These are phyloP conservation scores for Xylaria bambusicola DNA, from an alignment of 495 filamentous ascomycete species.

Conservation along the genomic window DNA sequence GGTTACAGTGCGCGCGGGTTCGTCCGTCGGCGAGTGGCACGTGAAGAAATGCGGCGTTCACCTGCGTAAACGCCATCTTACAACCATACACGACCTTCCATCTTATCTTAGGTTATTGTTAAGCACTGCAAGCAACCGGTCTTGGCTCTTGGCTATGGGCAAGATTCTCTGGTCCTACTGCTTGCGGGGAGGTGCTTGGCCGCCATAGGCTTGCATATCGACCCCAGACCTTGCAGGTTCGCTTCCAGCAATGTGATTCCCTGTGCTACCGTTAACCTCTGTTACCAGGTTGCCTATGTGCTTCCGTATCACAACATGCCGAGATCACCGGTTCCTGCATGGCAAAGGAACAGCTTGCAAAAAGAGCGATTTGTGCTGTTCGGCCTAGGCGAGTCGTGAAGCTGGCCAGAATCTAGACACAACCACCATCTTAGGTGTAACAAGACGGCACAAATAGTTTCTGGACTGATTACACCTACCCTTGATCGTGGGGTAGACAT, in stretches of 20 bases:
- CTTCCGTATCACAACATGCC: not conserved
- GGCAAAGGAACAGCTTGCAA: not conserved
- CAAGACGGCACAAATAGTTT: not conserved
- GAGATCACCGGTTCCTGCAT: constrained; percentile 16
- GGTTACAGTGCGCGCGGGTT: constrained; percentile 7
- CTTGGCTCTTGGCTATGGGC: constrained; percentile 13
- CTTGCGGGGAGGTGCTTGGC: constrained; percentile 11
- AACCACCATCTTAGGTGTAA: too few species aligned
- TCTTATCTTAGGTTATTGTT: constrained; percentile 12
- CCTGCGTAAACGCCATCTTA: not conserved
- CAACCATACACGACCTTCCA: not conserved
- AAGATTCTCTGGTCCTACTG: not conserved
- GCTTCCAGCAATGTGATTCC: constrained; percentile 5
- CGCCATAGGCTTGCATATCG: constrained; percentile 6
- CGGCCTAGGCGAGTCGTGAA: too few species aligned
- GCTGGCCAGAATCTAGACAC: too few species aligned
- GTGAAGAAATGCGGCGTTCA: constrained; percentile 9
- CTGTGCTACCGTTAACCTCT: not conserved
- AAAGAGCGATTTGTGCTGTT: too few species aligned
- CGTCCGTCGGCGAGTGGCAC: constrained; percentile 4
- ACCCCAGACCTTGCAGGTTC: constrained; percentile 12
- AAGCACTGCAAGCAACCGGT: not conserved
- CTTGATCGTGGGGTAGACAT: not conserved
- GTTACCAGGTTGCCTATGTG: constrained; percentile 1
- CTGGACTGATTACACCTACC: not conserved